These are phyloP conservation scores for Litsea cubeba DNA, from an alignment of 164 flowering plant genomes.

Conservation along the genomic window DNA sequence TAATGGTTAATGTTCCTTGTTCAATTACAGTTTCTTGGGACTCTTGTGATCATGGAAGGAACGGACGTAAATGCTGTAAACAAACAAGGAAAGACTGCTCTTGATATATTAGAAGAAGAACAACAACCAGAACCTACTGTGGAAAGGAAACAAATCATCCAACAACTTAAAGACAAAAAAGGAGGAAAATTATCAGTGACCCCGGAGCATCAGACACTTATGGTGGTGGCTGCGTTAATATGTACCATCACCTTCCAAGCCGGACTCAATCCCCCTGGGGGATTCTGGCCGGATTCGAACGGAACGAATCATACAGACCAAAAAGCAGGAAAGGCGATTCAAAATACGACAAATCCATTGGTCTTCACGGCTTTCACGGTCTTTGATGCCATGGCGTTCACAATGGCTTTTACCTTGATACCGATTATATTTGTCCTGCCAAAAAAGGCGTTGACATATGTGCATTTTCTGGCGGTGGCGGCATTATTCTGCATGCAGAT, in stretches of 20 bases:
- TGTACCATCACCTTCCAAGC: conserved; percentile 7
- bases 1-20: neutral
- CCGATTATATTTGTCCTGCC: neutral
- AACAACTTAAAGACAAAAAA: neutral
- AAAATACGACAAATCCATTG: neutral
- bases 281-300: neutral
- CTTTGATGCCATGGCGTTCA: neutral
- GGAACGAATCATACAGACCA: neutral
- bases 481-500: neutral
- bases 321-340: neutral
- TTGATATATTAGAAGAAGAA: neutral
- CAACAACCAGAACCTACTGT: no score
- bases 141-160: neutral
- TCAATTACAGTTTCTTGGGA: neutral
- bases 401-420: neutral
- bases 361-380: neutral
- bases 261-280: conserved; percentile 4
- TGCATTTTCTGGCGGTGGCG: neutral
- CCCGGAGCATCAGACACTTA: neutral
- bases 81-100: neutral
- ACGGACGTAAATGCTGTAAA: neutral
- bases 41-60: neutral
- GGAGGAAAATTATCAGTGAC: neutral
- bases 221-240: conserved; percentile 2
- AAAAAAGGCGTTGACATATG: neutral